These are phyloP conservation scores for Albophoma yamanashiensis DNA, from an alignment of 2,329 filamentous ascomycete genomes.

Conservation along the genomic window DNA sequence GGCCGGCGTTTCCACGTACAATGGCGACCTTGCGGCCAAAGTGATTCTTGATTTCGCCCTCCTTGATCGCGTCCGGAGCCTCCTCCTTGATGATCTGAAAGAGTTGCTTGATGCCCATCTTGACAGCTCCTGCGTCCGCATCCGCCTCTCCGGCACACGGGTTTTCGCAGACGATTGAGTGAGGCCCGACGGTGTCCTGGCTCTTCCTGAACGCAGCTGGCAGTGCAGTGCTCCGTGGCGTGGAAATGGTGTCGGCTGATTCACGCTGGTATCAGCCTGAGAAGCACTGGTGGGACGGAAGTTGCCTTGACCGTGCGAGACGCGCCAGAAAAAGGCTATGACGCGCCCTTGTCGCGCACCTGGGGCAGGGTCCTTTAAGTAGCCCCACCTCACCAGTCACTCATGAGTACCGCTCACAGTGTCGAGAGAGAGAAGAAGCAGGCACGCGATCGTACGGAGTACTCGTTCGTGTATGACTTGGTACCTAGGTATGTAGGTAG, in stretches of 20 bases:
- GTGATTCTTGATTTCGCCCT: constrained; percentile 96
- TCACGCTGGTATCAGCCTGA: neutral
- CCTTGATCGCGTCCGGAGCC: constrained; percentile 89
- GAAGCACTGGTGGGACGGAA: neutral
- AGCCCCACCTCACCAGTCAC: neutral
- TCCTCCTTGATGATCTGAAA: constrained; percentile 81
- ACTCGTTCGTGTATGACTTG: neutral
- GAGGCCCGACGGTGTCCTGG: neutral
- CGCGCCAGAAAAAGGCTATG: constrained; percentile 11
- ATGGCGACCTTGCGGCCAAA: constrained; percentile 98
- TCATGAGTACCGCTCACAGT: neutral
- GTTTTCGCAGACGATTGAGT: neutral
- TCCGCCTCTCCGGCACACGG: neutral
- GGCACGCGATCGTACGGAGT: too few species aligned
- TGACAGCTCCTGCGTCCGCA: constrained; percentile 9
- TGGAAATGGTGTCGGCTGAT: neutral
- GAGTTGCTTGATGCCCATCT: constrained; percentile 61
- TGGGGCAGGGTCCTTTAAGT: neutral
- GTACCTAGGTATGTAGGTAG: too few species aligned
- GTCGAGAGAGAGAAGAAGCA: too few species aligned
- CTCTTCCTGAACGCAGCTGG: neutral
- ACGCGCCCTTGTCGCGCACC: constrained; percentile 17
- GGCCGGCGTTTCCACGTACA: constrained; percentile 42
- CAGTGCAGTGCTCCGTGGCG: neutral
- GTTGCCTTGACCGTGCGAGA: neutral